These are phyloP conservation scores for Parmelia sp. DNA, from an alignment of 495 filamentous ascomycete genomes.

Conservation along the genomic window DNA sequence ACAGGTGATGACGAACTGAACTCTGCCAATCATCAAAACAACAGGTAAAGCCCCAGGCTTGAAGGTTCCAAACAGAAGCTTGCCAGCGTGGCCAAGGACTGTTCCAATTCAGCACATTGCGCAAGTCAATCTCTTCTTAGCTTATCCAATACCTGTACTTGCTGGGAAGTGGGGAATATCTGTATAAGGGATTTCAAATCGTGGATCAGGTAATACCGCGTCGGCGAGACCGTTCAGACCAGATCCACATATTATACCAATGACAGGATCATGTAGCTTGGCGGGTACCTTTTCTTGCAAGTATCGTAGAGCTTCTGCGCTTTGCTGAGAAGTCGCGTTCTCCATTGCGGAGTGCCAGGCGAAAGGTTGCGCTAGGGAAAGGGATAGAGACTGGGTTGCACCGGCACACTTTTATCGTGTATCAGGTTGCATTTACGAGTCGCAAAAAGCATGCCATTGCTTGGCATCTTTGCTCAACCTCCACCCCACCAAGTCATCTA, in stretches of 20 bases:
- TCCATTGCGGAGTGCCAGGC: not conserved
- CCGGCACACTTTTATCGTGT: too few species aligned
- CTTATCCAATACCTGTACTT: conserved; percentile 50
- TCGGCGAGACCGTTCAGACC: conserved; percentile 62
- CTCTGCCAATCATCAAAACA: conserved; percentile 67
- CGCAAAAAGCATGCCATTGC: too few species aligned
- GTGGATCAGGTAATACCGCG: conserved; percentile 47
- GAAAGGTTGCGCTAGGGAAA: not conserved
- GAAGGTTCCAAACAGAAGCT: conserved; percentile 63
- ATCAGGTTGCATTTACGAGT: too few species aligned
- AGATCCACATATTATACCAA: conserved; percentile 70
- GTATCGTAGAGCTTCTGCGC: conserved; percentile 9
- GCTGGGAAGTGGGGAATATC: conserved; percentile 61
- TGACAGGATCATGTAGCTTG: conserved; percentile 45
- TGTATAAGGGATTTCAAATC: conserved; percentile 53
- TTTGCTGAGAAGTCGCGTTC: conserved; percentile 10
- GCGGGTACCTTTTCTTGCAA: conserved; percentile 33
- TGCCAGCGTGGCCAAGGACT: conserved; percentile 69
- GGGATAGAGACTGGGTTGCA: not conserved
- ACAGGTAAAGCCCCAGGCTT: conserved; percentile 48
- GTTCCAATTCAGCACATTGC: conserved; percentile 15
- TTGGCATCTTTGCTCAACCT: too few species aligned
- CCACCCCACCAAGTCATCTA: too few species aligned
- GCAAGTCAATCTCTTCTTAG: not conserved
- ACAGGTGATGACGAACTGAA: conserved; percentile 55